These are phyloP conservation scores for Piper betle DNA, from an alignment of 164 flowering plant species.

Conservation along the genomic window DNA sequence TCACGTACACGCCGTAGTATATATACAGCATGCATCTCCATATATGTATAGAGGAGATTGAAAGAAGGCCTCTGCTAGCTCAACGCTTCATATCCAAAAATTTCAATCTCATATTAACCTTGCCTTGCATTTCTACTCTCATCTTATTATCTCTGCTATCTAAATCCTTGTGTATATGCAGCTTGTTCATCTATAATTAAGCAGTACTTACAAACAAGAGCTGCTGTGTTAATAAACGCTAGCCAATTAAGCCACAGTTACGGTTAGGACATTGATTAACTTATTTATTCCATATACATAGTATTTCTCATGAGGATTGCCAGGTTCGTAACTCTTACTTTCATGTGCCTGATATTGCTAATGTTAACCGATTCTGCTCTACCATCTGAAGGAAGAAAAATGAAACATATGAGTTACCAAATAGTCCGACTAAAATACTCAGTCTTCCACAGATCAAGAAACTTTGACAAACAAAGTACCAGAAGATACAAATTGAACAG, in stretches of 20 bases:
- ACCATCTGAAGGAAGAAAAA: neutral
- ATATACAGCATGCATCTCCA: neutral
- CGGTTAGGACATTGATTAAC: too few species aligned
- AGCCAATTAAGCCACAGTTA: too few species aligned
- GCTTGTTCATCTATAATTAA: too few species aligned
- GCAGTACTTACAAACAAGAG: too few species aligned
- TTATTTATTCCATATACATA: neutral
- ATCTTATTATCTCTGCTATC: neutral
- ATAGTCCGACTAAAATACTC: neutral
- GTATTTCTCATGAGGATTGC: neutral
- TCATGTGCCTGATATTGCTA: neutral
- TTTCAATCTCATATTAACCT: neutral
- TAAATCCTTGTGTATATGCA: neutral
- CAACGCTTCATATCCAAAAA: neutral
- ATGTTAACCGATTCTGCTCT: neutral
- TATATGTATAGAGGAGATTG: neutral
- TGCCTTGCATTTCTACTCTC: neutral
- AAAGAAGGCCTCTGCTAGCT: neutral
- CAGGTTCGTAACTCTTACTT: neutral
- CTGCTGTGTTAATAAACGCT: too few species aligned
- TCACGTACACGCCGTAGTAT: neutral
- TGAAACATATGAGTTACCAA: neutral
- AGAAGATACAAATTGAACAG: neutral
- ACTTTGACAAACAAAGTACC: neutral
- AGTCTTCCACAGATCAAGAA: neutral